phyloP scores from a whole-genome alignment of 83 land plant species.

The Diphasiastrum complanatum region DNA sequence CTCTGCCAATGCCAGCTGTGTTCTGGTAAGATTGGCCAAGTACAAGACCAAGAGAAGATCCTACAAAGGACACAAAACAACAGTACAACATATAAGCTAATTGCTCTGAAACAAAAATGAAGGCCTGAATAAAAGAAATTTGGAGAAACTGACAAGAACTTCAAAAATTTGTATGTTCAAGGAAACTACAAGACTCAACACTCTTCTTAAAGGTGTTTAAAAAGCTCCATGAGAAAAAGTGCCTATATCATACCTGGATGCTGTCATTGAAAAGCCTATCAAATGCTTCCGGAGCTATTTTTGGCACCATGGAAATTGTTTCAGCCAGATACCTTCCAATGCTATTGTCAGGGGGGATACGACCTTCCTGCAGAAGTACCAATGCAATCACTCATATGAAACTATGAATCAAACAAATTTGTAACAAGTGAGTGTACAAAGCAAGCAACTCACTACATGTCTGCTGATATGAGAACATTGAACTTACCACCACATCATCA shows the following conservation, averaged over 20 bases:
- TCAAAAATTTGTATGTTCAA: too few relatives aligned
- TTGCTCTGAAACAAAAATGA: background rate
- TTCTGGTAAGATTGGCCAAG: slow-evolving; percentile 81
- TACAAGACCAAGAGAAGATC: slow-evolving; percentile 71
- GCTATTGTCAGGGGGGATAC: slow-evolving; percentile 54
- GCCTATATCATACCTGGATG: slow-evolving; percentile 62
- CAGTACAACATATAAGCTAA: background rate
- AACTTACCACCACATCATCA: slow-evolving; percentile 83
- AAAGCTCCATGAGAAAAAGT: background rate
- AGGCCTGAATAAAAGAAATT: background rate
- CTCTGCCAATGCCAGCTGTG: slow-evolving; percentile 88
- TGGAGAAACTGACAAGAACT: background rate
- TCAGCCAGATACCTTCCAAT: slow-evolving; percentile 80
- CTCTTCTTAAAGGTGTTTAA: too few relatives aligned
- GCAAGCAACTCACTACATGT: background rate
- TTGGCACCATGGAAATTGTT: slow-evolving; percentile 68
- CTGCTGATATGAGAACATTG: background rate
- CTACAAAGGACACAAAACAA: slow-evolving; percentile 35
- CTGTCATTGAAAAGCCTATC: slow-evolving; percentile 90
- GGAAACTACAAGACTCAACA: too few relatives aligned
- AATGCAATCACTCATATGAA: background rate
- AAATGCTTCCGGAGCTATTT: slow-evolving; percentile 68
- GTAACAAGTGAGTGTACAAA: background rate
- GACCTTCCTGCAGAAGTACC: slow-evolving; percentile 52
- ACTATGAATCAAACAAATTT: background rate